Evolutionary conservation across 805 yeast genomes (phyloP), one percentile per base, ranked within the genome.

Genomic region (Metahyphopichia silvanorum): DNA sequence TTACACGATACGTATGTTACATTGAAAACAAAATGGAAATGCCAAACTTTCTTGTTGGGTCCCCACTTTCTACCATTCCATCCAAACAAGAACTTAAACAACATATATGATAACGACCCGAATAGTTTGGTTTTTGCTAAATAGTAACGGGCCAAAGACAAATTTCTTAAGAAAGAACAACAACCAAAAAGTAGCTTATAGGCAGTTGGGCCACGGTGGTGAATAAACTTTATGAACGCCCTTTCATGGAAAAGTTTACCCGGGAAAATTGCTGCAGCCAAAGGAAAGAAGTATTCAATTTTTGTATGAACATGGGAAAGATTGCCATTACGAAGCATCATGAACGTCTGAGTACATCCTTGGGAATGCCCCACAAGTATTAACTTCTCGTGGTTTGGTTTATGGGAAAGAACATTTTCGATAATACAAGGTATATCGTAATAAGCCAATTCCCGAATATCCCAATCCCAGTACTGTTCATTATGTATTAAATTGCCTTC

Each of bases 231-330:
- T 16, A 85, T 77, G 52, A 84, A 84, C 2, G 58, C 25, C 31
- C 81, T 74, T 16, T 74, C 75, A 44, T 83, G 75, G 18, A 91
- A 64, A 27, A 88, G 58, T 1, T 77, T 66, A 0, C 98, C 98
- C 0, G 95, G 94, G 51, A 77, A 93, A 2, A 88, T 80, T 0
- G 98, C 98, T 0, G 98, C 98, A 0, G 97, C 85, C 33, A 91
- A 59, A 0, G 91, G 86, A 18, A 86, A 66, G 49, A 86, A 86
- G 33, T 74, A 70, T 34, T 79, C 80, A 13, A 91, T 55, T 40
- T 77, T 79, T 4, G 63, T 58, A 29, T 77, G 76, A 23, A 76
- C 44, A 2, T 49, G 44, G 4, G 32, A 23, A 23, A 62, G 47
- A 13, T 60, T 44, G 4, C 44, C 50, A 40, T 64, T 63, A 12